phyloP scores from a whole-genome alignment of 768 basidiomycete genomes.

The Pleurotus djamor region DNA sequence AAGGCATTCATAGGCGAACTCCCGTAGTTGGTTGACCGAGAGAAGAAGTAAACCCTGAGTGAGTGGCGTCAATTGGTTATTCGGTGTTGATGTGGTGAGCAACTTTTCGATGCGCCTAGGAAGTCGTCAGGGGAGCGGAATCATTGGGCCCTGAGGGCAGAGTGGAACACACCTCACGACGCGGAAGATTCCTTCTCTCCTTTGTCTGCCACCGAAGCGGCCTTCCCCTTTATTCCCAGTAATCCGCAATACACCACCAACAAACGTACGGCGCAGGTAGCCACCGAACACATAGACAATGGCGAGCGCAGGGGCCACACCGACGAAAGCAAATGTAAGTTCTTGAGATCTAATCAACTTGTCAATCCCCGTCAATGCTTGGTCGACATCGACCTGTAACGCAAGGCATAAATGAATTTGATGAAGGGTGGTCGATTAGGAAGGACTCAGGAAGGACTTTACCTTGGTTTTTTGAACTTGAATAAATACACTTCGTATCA shows the following conservation, averaged over 20 bases:
- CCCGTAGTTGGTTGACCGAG: conserved; percentile 63
- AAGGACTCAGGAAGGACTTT: no score
- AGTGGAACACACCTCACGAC: conserved; percentile 55
- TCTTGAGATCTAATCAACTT: conserved; percentile 92
- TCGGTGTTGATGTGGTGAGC: conserved; percentile 36
- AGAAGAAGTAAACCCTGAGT: conserved; percentile 76
- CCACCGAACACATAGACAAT: conserved; percentile 70
- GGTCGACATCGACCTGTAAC: conserved; percentile 83
- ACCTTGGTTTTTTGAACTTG: conserved; percentile 97
- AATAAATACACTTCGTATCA: conserved; percentile 83
- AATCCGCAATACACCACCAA: conserved; percentile 27
- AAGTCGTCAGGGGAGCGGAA: background rate
- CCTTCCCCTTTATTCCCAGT: conserved; percentile 31
- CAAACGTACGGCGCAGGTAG: conserved; percentile 48
- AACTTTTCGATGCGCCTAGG: conserved; percentile 67
- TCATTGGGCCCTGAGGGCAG: background rate
- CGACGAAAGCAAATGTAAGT: conserved; percentile 95
- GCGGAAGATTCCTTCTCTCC: conserved; percentile 60
- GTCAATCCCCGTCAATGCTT: conserved; percentile 89
- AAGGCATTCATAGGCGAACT: conserved; percentile 56
- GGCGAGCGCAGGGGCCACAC: conserved; percentile 86
- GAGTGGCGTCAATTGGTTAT: conserved; percentile 34
- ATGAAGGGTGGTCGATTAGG: background rate
- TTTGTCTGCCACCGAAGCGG: conserved; percentile 56
- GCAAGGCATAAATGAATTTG: conserved; percentile 1